These are phyloP conservation scores for Irpex rosettiformis DNA, from an alignment of 1,284 basidiomycete genomes.

Conservation along the genomic window DNA sequence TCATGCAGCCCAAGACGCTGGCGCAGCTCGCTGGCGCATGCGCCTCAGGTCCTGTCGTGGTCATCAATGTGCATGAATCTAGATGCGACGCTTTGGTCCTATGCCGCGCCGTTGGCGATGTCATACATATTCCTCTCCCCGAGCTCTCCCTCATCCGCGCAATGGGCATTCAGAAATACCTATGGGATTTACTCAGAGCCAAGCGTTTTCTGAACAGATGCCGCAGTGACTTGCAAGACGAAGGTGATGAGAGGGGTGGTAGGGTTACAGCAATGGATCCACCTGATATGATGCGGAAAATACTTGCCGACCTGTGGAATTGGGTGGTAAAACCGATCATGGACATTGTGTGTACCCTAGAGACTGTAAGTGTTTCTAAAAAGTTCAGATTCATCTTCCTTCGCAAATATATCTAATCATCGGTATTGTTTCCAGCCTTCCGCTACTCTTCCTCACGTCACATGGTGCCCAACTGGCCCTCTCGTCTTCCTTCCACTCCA, in stretches of 20 bases:
- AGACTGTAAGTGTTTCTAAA: background rate
- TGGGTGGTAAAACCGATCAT: background rate
- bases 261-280: no score
- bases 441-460: background rate
- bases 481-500: background rate
- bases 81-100: background rate
- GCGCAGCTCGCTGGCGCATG: background rate
- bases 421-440: no score
- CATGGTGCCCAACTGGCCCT: background rate
- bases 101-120: background rate
- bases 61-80: background rate
- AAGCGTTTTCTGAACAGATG: background rate
- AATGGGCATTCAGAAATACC: background rate
- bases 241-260: background rate
- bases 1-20: background rate
- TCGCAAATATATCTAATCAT: no score
- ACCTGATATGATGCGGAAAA: no score
- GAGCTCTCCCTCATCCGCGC: background rate
- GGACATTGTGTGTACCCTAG: background rate
- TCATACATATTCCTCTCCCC: background rate
- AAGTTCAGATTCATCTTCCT: background rate
- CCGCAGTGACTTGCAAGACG: background rate
- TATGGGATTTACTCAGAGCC: background rate
- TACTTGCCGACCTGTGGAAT: background rate
- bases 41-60: background rate